Evolutionary conservation across 2,329 filamentous ascomycete species (phyloP), one percentile per base, ranked within the genome.

Genomic region (Diaporthe eres): DNA sequence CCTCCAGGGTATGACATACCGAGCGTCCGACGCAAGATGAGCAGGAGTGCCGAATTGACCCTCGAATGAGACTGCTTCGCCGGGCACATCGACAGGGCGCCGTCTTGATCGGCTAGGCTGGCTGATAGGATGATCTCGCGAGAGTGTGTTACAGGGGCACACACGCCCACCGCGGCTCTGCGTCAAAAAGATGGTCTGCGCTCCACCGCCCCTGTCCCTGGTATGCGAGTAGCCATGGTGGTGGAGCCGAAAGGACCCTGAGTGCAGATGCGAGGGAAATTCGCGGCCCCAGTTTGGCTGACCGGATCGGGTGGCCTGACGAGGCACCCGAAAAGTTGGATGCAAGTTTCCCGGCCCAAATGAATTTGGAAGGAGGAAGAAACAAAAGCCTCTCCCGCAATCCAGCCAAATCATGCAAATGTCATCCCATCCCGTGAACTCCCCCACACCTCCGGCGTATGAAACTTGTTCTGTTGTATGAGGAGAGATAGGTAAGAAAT

Each of bases 201-300:
- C 63, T 51, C 63, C 63, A 68, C 63, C 31, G 44, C 19, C 63
- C 63, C 63, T 49, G 34, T 49, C 61, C 42, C 61, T 37, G 61
- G 61, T 53, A 68, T 53, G 61, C 42, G 31, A 68, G 47, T 49
- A 31, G 63, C 47, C 63, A 49, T n/a, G 22, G 31, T 53, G 47
- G 63, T 68, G 63, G 63, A 68, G 47, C 63, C 63, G 44, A 51
- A 19, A 51, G 44, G 63, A 68, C 63, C 63, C 63, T 68, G 63
- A 39, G 8, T 68, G 63, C 63, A 68, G 63, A 68, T 68, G 63
- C 63, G 63, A 68, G 63, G 25, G 63, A 68, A 68, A 51, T 53
- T 68, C 63, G 63, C 63, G 25, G 34, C 63, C 28, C 44, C 28
- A 8, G 7, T 68, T 68, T 53, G 28, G 63, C 63, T 47, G 63